A percentile compares a stretch with the other conserved stretches of the same genome.
Evolutionary conservation across 2,329 filamentous ascomycete species (phyloP).

Genomic region (Dendrostoma leiphaemia): DNA sequence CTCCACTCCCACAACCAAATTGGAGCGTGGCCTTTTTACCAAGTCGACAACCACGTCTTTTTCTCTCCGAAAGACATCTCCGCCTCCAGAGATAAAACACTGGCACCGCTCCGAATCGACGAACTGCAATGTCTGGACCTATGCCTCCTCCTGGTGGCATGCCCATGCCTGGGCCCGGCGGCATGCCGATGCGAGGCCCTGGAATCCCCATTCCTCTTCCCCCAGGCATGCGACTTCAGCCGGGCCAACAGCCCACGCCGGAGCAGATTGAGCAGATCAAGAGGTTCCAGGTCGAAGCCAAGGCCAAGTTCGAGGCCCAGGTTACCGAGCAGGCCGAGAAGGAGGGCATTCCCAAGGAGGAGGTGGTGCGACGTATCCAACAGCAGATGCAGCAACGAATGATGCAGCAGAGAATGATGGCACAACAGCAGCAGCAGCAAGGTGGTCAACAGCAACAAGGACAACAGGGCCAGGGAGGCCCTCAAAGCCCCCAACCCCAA

Average conservation of each 20-base stretch:
- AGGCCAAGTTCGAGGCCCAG: constrained; percentile 64
- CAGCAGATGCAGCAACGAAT: constrained; percentile 53
- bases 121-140: constrained; percentile 6
- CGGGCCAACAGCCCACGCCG: constrained; percentile 46
- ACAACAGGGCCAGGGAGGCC: too few relatives aligned
- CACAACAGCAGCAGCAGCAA: constrained; percentile 35
- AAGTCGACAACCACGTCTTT: not conserved
- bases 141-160: constrained; percentile 15
- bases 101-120: not conserved
- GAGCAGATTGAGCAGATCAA: constrained; percentile 74
- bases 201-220: constrained; percentile 20
- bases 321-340: constrained; percentile 79
- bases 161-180: constrained; percentile 11
- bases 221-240: constrained; percentile 26
- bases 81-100: not conserved
- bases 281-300: constrained; percentile 11
- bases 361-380: constrained; percentile 74
- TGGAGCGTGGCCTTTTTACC: not conserved
- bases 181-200: constrained; percentile 14
- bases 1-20: not conserved
- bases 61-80: not conserved
- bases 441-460: constrained; percentile 29
- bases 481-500: constrained; percentile 29
- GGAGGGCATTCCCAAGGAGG: constrained; percentile 77
- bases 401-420: constrained; percentile 28